Evolutionary conservation across 192 early-diverging fungal genomes (phyloP), one percentile per base, ranked within the genome.

Genomic region (Bifiguratus adelaidae): DNA sequence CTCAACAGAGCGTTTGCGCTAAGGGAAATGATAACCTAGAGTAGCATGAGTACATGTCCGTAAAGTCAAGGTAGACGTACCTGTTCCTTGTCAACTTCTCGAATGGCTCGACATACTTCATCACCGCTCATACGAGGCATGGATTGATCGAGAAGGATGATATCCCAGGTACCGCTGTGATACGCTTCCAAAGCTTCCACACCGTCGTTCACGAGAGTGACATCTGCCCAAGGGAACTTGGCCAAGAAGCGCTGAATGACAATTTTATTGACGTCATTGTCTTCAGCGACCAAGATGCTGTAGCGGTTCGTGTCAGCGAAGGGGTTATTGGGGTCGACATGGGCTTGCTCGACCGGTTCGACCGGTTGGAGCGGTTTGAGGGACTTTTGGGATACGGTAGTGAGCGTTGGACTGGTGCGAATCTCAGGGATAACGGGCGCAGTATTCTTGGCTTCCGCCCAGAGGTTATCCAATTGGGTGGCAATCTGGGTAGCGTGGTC

Each of bases 201-300:
- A 16, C 44, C 44, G 23, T 46, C 22, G 23, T 5, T 30, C 19
- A 46, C 44, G 26, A 46, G 16, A 24, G 19, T 24, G 15, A 24
- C 2, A 13, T 46, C 44, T 7, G 24, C 24, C 24, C 44, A 25
- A 18, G 18, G 7, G 20, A 46, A 25, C 16, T 2, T 9, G 12
- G 37, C 16, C 44, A 77, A 44, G 18, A 74, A 61, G 20, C 68
- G 60, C 36, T 65, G 45, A 2, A 70, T 70, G n/a, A 82, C 58
- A 54, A 72, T 70, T 35, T 76, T 76, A 58, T 83, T 83, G 43
- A 83, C 74, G 27, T 65, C 53, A 30, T 83, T 81, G 52, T 81
- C 81, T 49, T 81, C 81, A 6, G 73, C 78, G 20, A 83, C 57
- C 22, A 83, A 54, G 28, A 83, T 71, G 38, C 71, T 58, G 51